Base-by-base conservation (phyloP, 208 protist species). In the Herpetomonas tarakana region DNA sequence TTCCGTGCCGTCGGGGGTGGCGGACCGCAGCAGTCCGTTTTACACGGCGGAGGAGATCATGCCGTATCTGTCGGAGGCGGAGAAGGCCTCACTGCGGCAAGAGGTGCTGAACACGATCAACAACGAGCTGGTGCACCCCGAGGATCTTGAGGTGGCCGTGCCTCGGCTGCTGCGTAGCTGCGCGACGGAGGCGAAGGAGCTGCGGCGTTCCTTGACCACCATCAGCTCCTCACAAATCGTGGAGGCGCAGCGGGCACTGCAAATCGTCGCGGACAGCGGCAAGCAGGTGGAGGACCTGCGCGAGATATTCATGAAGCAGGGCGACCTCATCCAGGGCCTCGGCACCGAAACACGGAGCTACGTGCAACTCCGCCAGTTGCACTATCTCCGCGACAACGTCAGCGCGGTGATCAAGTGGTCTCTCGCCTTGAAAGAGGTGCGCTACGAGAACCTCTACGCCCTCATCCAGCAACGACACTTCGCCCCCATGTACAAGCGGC, bases 351-450 rank as follows among this genome's bases (percentile, higher is more conserved):
- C 77, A 26, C 54, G 74, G 22, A 78, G 74, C 68, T 92, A 91
- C 59, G 65, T 62, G 25, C 81, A 93, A 38, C 72, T 96, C 24
- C 76, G 75, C 18, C 75, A 91, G 62, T 63, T 96, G 45, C 78
- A 92, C 64, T 75, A 79, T 56, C 62, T 93, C 35, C 86, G 86
- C 24, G 82, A 88, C 39, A 96, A 96, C 57, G 79, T 96, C 7
- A 65, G 58, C 25, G 74, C 86, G 50, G 83, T 96, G 28, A 86
- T 96, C 44, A 50, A 88, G 49, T 96, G 89, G 86, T 79, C 84
- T 0, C 64, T 82, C 39, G 83, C 86, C 21, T 70, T 96, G 19
- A 89, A 88, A 44, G 83, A 92, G 57, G 81, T 96, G 25, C 89
- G 80, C 24, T 86, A 90, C 71, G 76, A 73, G 27, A 76, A 90